phyloP scores from a whole-genome alignment of 108 stramenopile species.

The Cyclotella sp. region DNA sequence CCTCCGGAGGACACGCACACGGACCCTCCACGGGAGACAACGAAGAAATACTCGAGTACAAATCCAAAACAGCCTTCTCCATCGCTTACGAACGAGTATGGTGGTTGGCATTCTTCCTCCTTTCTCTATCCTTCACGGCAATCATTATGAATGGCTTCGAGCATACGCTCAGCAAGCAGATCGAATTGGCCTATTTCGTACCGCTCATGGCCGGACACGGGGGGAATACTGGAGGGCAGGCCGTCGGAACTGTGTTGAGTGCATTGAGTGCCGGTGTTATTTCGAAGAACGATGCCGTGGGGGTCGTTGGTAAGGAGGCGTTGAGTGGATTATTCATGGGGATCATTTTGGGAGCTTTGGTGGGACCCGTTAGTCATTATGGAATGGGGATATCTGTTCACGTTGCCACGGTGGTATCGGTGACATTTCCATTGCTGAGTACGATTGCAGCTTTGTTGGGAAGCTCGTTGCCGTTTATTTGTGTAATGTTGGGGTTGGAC shows the following conservation, averaged over 20 bases:
- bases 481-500: constrained; percentile 75
- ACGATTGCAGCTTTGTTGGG: constrained; percentile 85
- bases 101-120: constrained; percentile 84
- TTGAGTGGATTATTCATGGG: constrained; percentile 77
- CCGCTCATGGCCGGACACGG: constrained; percentile 91
- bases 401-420: constrained; percentile 75
- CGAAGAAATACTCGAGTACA: constrained; percentile 62
- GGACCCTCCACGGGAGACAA: constrained; percentile 30
- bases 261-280: constrained; percentile 76
- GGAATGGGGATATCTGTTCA: constrained; percentile 83
- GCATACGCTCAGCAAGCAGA: constrained; percentile 84
- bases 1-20: constrained; percentile 47
- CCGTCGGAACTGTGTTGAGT: constrained; percentile 85
- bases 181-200: constrained; percentile 90
- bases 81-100: constrained; percentile 76
- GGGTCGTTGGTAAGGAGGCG: constrained; percentile 75
- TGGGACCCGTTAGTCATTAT: constrained; percentile 77
- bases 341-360: constrained; percentile 61
- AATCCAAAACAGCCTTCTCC: constrained; percentile 65
- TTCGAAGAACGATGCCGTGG: constrained; percentile 62
- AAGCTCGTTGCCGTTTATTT: constrained; percentile 79
- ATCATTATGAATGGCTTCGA: constrained; percentile 91
- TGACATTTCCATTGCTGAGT: constrained; percentile 79
- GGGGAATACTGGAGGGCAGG: constrained; percentile 91
- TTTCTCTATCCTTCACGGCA: constrained; percentile 78